A percentile compares a stretch with the other conserved stretches of the same genome.
phyloP scores from a whole-genome alignment of 352 stramenopile species.

The Elongisporangium anandrum region DNA sequence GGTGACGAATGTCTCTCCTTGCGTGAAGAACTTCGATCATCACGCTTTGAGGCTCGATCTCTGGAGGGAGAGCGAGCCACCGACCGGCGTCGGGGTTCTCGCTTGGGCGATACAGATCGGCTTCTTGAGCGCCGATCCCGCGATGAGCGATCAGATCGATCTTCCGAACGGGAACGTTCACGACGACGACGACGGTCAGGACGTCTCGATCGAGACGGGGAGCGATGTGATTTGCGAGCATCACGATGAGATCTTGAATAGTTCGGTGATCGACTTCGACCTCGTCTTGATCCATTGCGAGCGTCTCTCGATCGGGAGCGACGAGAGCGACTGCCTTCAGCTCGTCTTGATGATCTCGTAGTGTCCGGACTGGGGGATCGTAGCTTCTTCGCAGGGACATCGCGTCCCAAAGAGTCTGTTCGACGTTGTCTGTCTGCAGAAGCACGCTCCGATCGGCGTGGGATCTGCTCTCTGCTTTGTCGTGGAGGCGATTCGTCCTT shows the following conservation, averaged over 20 bases:
- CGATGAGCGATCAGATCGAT: neutral
- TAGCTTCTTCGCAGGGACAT: slow-evolving; percentile 4
- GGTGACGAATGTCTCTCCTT: slow-evolving; percentile 1
- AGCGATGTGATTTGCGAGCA: slow-evolving; percentile 8
- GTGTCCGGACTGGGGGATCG: slow-evolving; percentile 1
- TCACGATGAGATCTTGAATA: neutral
- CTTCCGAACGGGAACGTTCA: neutral
- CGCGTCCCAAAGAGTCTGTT: slow-evolving; percentile 17
- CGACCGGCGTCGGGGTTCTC: neutral
- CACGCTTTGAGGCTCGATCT: neutral
- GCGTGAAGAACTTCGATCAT: neutral
- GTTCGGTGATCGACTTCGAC: slow-evolving; percentile 1
- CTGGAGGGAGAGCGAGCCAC: neutral
- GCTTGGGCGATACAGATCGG: neutral
- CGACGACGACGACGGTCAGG: neutral
- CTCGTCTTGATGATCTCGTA: slow-evolving; percentile 1
- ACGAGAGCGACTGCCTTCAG: slow-evolving; percentile 1
- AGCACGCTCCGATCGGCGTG: neutral
- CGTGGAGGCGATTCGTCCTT: slow-evolving; percentile 8
- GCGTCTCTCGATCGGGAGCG: slow-evolving; percentile 9
- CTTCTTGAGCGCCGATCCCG: neutral
- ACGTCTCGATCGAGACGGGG: slow-evolving; percentile 22
- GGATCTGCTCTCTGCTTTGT: slow-evolving; percentile 1
- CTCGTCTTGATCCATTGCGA: neutral
- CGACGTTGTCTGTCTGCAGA: slow-evolving; percentile 7